Evolutionary conservation across 2,329 filamentous ascomycete species (phyloP), one percentile per base, ranked within the genome.

Genomic region (Aspergillus versicolor): DNA sequence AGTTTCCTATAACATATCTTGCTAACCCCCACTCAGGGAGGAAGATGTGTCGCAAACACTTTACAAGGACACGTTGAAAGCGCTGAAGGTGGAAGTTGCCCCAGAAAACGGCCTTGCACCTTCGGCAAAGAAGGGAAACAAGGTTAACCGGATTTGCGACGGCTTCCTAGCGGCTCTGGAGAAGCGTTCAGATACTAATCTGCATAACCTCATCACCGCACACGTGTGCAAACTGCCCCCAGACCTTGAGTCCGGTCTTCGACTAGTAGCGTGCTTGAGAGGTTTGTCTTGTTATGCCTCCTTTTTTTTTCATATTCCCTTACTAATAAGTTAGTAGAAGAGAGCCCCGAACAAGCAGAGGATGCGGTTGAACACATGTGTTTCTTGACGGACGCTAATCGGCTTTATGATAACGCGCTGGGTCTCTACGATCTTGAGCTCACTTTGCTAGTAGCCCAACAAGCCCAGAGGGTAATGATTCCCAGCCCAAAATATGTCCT

Each of bases 361-460:
- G 88, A 88, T 72, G 93, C 93, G 0, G 88, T 97, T 21, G 92
- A 97, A 70, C 94, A 99, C 69, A 97, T 99, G 59, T 97, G 92
- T 80, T 99, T 99, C 80, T 82, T 99, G 42, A 91, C 92, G 0
- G 94, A 99, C 73, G 89, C 95, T 45, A 95, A 97, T 72, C 87
- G 87, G 40, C 84, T 99, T 0, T 99, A 96, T 67, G 91, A 97
- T 60, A 88, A 92, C 59, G 90, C 94, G 0, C 81, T 99, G 2
- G 92, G 92, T 1, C 80, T 97, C 2, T 99, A 99, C 71, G 88
- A 97, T 67, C 84, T 99, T 3, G 91, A 96, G 11, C 84, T 99
- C 7, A 88, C 93, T 3, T 81, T 99, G 11, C 81, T 97, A 5
- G 90, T 99, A 12, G 94, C 94, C 0, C 94, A 99, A 69, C 92